A percentile compares a stretch with the other conserved stretches of the same genome.
Evolutionary conservation across 2,329 filamentous ascomycete genomes (phyloP).

Genomic region (Scleromitrula shiraiana): DNA sequence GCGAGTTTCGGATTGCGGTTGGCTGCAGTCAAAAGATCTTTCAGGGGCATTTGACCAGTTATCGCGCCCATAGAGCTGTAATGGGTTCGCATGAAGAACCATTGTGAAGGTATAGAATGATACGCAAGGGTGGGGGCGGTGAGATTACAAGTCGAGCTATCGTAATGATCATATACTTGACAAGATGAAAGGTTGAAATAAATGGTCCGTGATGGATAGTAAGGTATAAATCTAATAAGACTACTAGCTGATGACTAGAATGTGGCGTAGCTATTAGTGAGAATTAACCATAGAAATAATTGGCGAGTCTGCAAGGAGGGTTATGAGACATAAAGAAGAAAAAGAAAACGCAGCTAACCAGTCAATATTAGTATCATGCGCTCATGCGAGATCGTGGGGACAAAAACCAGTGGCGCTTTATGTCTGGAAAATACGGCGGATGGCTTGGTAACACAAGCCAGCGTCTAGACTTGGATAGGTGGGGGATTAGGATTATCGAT

Average conservation of each 20-base stretch:
- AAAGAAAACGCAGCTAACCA: constrained; percentile 5
- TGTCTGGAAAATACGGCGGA: not conserved
- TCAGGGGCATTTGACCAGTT: constrained; percentile 14
- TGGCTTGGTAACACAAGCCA: not conserved
- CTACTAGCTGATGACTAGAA: not conserved
- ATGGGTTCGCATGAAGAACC: constrained; percentile 18
- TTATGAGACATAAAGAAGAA: constrained; percentile 18
- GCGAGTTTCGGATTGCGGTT: constrained; percentile 12
- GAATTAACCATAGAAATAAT: too few relatives aligned
- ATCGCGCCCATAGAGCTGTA: constrained; percentile 16
- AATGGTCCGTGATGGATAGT: not conserved
- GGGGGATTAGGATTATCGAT: constrained; percentile 7
- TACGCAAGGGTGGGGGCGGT: constrained; percentile 13
- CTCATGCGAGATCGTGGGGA: not conserved
- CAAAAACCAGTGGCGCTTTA: not conserved
- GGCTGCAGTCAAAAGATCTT: constrained; percentile 17
- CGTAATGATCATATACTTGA: constrained; percentile 24
- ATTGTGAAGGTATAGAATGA: constrained; percentile 18
- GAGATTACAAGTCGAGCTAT: constrained; percentile 28
- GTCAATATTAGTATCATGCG: not conserved
- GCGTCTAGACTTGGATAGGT: not conserved
- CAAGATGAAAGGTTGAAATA: not conserved
- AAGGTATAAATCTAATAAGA: not conserved
- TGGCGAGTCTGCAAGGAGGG: constrained; percentile 9
- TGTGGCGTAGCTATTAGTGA: too few relatives aligned